phyloP scores from a whole-genome alignment of 176 grass and related monocot genomes.

The Ensete glaucum region DNA sequence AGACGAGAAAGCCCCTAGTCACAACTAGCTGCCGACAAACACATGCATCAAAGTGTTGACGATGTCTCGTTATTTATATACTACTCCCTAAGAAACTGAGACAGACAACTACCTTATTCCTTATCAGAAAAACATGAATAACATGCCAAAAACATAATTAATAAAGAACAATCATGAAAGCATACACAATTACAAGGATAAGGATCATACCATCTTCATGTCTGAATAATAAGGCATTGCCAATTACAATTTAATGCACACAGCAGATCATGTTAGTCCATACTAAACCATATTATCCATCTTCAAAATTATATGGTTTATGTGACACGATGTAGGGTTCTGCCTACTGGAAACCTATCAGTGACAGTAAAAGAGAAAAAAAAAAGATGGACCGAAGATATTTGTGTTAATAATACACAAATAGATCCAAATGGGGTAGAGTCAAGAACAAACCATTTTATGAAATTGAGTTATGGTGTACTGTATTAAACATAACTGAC shows the following conservation, averaged over 20 bases:
- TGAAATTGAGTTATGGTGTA: no score
- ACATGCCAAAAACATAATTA: neutral
- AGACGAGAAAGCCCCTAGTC: conserved; percentile 3
- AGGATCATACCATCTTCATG: neutral
- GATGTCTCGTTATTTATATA: neutral
- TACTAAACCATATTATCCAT: no score
- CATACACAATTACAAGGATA: neutral
- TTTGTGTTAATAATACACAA: no score
- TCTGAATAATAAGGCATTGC: neutral
- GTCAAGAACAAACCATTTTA: neutral
- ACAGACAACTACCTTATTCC: neutral
- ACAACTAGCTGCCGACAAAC: neutral
- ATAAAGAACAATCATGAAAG: neutral
- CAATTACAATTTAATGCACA: neutral
- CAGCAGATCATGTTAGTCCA: neutral
- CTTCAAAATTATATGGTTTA: no score
- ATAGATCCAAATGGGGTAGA: neutral
- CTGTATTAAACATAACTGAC: conserved; percentile 6
- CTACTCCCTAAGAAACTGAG: neutral
- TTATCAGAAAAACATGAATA: neutral
- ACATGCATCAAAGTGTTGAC: neutral
- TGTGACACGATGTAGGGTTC: no score
- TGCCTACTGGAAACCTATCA: no score
- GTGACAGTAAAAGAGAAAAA: no score
- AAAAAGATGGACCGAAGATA: no score